phyloP scores from a whole-genome alignment of 805 yeast genomes.

The Ogataea thermomethanolica region DNA sequence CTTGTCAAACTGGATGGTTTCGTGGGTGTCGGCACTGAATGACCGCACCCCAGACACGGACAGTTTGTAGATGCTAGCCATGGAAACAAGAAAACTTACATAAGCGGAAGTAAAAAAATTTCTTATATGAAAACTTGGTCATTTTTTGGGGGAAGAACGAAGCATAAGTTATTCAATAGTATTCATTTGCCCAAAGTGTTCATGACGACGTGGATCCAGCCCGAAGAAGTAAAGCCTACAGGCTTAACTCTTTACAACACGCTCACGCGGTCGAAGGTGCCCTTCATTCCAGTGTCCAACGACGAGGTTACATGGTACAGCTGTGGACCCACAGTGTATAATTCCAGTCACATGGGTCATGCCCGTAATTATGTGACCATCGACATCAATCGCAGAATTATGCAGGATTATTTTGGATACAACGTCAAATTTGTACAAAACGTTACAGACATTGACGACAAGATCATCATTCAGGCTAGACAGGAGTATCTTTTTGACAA shows the following conservation, averaged over 20 bases:
- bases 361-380: constrained; percentile 95
- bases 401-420: constrained; percentile 90
- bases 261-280: constrained; percentile 75
- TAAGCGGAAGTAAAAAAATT: constrained; percentile 6
- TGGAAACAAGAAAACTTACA: constrained; percentile 10
- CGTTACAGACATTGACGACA: constrained; percentile 98
- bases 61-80: constrained; percentile 51
- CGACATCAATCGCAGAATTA: constrained; percentile 85
- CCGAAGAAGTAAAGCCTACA: constrained; percentile 28
- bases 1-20: constrained; percentile 81
- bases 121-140: constrained; percentile 9
- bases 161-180: background rate
- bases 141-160: constrained; percentile 9
- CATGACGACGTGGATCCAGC: constrained; percentile 31
- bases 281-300: constrained; percentile 64
- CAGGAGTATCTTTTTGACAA: constrained; percentile 77
- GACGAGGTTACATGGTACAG: constrained; percentile 87
- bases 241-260: constrained; percentile 73
- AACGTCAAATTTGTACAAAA: constrained; percentile 87
- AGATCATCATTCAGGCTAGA: constrained; percentile 91
- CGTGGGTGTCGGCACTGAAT: constrained; percentile 79
- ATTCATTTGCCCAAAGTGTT: constrained; percentile 4
- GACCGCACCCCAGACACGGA: constrained; percentile 88
- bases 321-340: constrained; percentile 98
- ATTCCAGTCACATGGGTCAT: constrained; percentile 96